Evolutionary conservation across 1,139 yeast species (phyloP).

Genomic region (Saccharomycopsis crataegensis): DNA sequence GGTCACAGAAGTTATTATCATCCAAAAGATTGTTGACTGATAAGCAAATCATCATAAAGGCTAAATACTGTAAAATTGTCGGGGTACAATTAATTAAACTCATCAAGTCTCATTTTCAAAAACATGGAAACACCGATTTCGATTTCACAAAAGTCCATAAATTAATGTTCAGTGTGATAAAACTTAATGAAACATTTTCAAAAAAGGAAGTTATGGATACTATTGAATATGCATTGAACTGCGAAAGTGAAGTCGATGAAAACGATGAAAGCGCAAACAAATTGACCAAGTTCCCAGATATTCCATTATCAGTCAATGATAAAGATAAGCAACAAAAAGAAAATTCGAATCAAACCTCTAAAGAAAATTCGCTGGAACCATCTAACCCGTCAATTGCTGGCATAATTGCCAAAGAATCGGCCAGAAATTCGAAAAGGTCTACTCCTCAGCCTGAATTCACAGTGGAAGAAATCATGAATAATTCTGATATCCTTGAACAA

Average conservation of each 20-base stretch:
- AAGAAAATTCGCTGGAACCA: not conserved
- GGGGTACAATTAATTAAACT: not conserved
- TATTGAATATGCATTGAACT: not conserved
- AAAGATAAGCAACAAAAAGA: not conserved
- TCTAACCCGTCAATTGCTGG: not conserved
- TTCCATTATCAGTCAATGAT: not conserved
- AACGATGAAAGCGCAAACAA: not conserved
- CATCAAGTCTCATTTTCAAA: not conserved
- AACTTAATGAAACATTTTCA: not conserved
- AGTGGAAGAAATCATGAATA: slow-evolving; percentile 45
- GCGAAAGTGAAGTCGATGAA: not conserved
- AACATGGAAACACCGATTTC: not conserved
- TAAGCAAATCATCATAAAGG: not conserved
- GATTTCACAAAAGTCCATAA: not conserved
- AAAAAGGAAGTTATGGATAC: not conserved
- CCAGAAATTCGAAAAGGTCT: not conserved
- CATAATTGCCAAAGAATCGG: not conserved
- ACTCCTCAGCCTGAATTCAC: slow-evolving; percentile 2
- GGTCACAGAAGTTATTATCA: not conserved
- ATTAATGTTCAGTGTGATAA: not conserved
- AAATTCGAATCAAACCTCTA: not conserved
- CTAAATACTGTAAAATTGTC: not conserved
- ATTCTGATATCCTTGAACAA: slow-evolving; percentile 52
- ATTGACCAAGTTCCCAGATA: not conserved
- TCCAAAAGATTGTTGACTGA: not conserved